phyloP scores from a whole-genome alignment of 345 rosid species.

The Arabidopsis suecica region DNA sequence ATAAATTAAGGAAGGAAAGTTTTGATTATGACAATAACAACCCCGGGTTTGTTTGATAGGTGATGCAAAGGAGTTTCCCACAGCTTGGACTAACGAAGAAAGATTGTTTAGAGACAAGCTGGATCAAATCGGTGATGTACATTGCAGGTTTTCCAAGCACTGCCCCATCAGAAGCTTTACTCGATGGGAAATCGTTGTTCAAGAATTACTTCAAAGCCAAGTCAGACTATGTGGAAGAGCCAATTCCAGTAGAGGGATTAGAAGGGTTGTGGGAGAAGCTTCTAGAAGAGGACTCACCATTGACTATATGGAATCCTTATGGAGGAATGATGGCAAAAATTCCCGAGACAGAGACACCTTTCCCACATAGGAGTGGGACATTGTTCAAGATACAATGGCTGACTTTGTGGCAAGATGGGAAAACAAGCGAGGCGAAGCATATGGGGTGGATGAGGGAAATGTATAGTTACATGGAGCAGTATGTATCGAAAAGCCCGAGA shows the following conservation, averaged over 20 bases:
- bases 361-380: slow-evolving; percentile 48
- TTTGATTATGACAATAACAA: slow-evolving; percentile 18
- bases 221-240: slow-evolving; percentile 68
- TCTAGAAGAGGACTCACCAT: slow-evolving; percentile 38
- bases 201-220: slow-evolving; percentile 70
- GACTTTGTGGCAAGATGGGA: slow-evolving; percentile 45
- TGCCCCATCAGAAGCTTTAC: slow-evolving; percentile 54
- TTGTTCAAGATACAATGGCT: slow-evolving; percentile 46
- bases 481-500: slow-evolving; percentile 45
- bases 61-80: slow-evolving; percentile 64
- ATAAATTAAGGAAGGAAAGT: slow-evolving; percentile 1
- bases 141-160: slow-evolving; percentile 58
- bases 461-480: slow-evolving; percentile 48
- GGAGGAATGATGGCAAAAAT: slow-evolving; percentile 49
- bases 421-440: slow-evolving; percentile 41
- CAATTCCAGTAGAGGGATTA: slow-evolving; percentile 41
- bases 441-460: slow-evolving; percentile 47
- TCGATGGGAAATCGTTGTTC: slow-evolving; percentile 54
- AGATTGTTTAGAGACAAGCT: slow-evolving; percentile 64
- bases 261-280: slow-evolving; percentile 45
- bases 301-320: slow-evolving; percentile 45
- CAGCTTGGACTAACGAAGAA: slow-evolving; percentile 57
- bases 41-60: slow-evolving; percentile 18
- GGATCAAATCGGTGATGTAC: slow-evolving; percentile 68
- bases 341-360: slow-evolving; percentile 47